Base-by-base conservation (phyloP, 140 eudicot species). In the Senecio squalidus region DNA sequence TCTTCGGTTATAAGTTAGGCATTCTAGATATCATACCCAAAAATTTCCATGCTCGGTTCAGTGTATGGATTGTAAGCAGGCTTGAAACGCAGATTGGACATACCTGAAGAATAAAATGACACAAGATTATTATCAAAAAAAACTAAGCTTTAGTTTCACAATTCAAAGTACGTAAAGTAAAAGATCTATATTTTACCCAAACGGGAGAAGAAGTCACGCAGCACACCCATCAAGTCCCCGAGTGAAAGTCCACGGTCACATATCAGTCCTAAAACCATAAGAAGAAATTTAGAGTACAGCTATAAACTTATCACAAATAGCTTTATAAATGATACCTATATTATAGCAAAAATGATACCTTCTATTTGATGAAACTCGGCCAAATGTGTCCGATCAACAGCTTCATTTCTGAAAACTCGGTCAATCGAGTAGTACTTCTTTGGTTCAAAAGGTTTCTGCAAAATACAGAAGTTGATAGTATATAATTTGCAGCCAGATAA, bases 41-140 rank as follows among this genome's bases (percentile, higher is more conserved):
- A 92, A 49, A 92, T 92, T 59, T 92, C 98, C 98, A 92, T 92
- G 83, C 98, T 92, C 31, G 99, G 99, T 56, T 92, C 99, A 36
- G 99, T 92, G 64, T 92, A 92, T 1, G 99, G 99, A 63, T 92
- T 92, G 80, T 92, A 88, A 14, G 99, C 99, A 60, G 99, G 96
- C 78, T 92, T 92, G 93, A 88, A 92, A 49, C 84, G 86, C 66
- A 36, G 13, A 3, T 36, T 36, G 13, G 43, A 9, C 99, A 92
- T 92, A 48, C 99, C 99, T 92, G 77, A 27, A 51, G 48, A 38
- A 51, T 58, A 49, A 68, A 13, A 33, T 44, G 46, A 29, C 58
- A 28, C 51, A 16, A 63, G 10, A 38, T 27, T 28, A 46, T 28
- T 10, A 26, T 25, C 21, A 4, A 47, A 28, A 21, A 26, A 21